phyloP scores from a whole-genome alignment of 1,284 basidiomycete genomes.

The Heterobasidion irregulare region DNA sequence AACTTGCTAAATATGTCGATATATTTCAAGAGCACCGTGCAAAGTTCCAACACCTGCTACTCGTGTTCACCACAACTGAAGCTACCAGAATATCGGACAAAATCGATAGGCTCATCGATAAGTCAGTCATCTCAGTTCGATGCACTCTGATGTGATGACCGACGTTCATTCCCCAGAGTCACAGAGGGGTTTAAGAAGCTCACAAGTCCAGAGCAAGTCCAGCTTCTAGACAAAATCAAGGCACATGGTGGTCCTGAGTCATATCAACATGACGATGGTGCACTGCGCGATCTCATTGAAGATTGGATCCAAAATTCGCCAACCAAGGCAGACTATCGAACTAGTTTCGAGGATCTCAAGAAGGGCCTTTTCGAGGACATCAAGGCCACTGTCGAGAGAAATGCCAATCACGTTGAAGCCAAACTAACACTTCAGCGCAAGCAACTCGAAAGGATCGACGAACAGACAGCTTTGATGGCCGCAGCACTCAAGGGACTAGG shows the following conservation, averaged over 20 bases:
- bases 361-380: constrained; percentile 18
- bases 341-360: constrained; percentile 17
- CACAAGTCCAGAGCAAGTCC: constrained; percentile 2
- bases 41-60: constrained; percentile 23
- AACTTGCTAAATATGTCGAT: constrained; percentile 23
- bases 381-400: constrained; percentile 17
- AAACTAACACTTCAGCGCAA: not conserved
- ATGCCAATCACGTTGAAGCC: constrained; percentile 20
- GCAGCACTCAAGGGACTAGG: constrained; percentile 23
- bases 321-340: not conserved
- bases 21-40: constrained; percentile 24
- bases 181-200: constrained; percentile 1
- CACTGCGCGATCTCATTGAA: constrained; percentile 1
- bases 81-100: constrained; percentile 16
- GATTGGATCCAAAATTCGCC: not conserved
- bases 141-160: constrained; percentile 18
- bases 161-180: constrained; percentile 16
- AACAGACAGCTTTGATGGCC: constrained; percentile 19
- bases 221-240: not conserved
- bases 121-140: constrained; percentile 17
- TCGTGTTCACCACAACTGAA: constrained; percentile 23
- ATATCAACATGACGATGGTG: constrained; percentile 9
- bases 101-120: too few relatives aligned
- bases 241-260: constrained; percentile 4
- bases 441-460: not conserved